Evolutionary conservation across 192 early-diverging fungal genomes (phyloP).

Genomic region (Pilaira anomala): DNA sequence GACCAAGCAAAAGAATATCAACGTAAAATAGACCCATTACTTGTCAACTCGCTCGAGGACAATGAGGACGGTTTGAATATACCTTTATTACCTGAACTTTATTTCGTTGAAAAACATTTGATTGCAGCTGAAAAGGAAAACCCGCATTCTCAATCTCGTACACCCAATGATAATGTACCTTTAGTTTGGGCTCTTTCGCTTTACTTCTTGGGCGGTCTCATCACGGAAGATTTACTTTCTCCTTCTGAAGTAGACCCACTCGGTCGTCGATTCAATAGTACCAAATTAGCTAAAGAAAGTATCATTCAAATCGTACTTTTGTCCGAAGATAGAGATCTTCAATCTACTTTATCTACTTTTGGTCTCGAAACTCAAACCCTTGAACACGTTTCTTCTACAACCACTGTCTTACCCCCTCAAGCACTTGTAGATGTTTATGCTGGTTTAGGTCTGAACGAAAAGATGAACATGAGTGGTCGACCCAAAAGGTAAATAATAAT

Average conservation of each 20-base stretch:
- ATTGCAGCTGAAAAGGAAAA: slow-evolving; percentile 69
- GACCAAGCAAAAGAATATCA: slow-evolving; percentile 70
- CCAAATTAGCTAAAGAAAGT: slow-evolving; percentile 51
- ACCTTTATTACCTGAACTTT: slow-evolving; percentile 67
- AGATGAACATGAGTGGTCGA: slow-evolving; percentile 73
- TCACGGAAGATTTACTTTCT: slow-evolving; percentile 72
- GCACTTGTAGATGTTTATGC: slow-evolving; percentile 76
- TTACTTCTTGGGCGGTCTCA: slow-evolving; percentile 70
- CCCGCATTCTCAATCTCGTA: slow-evolving; percentile 65
- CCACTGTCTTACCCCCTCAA: slow-evolving; percentile 69
- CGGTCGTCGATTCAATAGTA: slow-evolving; percentile 60
- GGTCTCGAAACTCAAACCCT: slow-evolving; percentile 80
- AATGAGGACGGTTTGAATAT: slow-evolving; percentile 40
- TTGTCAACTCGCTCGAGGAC: slow-evolving; percentile 49
- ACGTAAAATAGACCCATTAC: slow-evolving; percentile 65
- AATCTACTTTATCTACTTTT: slow-evolving; percentile 64
- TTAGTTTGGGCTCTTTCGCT: slow-evolving; percentile 86
- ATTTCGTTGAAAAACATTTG: slow-evolving; percentile 68
- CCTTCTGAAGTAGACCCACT: slow-evolving; percentile 82
- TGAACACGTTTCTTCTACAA: slow-evolving; percentile 58
- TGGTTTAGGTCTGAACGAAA: slow-evolving; percentile 68
- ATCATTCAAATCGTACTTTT: slow-evolving; percentile 79
- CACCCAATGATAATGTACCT: slow-evolving; percentile 83
- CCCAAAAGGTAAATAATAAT: no score
- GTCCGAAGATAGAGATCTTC: slow-evolving; percentile 67